Evolutionary conservation across 768 basidiomycete species (phyloP).

Genomic region (Leccinum uliginosum): DNA sequence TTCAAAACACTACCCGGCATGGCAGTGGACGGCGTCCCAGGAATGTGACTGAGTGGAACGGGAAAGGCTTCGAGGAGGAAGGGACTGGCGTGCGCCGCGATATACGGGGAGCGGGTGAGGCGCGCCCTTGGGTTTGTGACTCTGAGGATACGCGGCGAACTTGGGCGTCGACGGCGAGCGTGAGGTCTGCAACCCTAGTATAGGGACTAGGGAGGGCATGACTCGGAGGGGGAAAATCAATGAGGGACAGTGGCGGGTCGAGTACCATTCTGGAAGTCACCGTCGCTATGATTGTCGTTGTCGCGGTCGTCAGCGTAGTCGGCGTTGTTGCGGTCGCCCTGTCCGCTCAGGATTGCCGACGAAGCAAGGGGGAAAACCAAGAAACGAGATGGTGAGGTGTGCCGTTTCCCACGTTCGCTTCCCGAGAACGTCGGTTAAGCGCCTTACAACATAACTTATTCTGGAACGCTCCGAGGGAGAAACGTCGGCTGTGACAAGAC

Average conservation of each 20-base stretch:
- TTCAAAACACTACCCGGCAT: constrained; percentile 2
- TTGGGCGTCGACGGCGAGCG: constrained; percentile 3
- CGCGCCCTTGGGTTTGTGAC: constrained; percentile 20
- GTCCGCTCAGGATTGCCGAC: constrained; percentile 7
- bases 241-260: constrained; percentile 6
- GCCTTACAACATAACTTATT: constrained; percentile 3
- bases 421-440: constrained; percentile 16
- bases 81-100: constrained; percentile 32
- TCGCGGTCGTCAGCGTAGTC: constrained; percentile 8
- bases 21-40: constrained; percentile 18
- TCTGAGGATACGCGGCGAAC: constrained; percentile 26
- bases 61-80: constrained; percentile 37
- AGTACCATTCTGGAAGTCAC: constrained; percentile 16
- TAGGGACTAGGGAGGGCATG: constrained; percentile 16
- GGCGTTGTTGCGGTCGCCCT: constrained; percentile 16
- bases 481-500: constrained; percentile 6
- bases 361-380: constrained; percentile 20
- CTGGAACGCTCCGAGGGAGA: not conserved
- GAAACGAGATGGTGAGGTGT: constrained; percentile 8
- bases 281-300: constrained; percentile 15
- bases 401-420: constrained; percentile 22
- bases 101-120: constrained; percentile 24
- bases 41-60: constrained; percentile 32
- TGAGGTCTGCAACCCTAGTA: constrained; percentile 10
- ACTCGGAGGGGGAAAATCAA: constrained; percentile 13